Evolutionary conservation across 495 filamentous ascomycete genomes (phyloP).

Genomic region (Lepidopterella palustris): DNA sequence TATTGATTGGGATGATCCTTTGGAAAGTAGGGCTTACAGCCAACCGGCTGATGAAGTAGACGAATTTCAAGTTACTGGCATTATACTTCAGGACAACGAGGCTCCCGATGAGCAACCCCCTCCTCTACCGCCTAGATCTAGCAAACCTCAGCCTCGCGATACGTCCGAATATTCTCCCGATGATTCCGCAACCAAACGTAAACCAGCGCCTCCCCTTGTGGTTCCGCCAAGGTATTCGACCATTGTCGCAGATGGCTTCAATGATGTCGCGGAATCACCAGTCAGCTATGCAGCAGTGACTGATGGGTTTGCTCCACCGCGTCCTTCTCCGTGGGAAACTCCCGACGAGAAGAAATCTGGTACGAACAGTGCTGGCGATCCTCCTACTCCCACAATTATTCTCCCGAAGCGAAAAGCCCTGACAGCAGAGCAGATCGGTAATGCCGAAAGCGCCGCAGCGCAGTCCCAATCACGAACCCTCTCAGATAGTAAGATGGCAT

Average conservation of each 20-base stretch:
- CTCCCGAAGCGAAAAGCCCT: constrained; percentile 39
- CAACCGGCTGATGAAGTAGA: constrained; percentile 8
- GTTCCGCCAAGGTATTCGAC: constrained; percentile 35
- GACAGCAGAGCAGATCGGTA: constrained; percentile 32
- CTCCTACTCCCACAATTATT: constrained; percentile 27
- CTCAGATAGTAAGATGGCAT: constrained; percentile 14
- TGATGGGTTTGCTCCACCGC: constrained; percentile 32
- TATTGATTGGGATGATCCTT: constrained; percentile 38
- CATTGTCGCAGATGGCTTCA: constrained; percentile 17
- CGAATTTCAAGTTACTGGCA: constrained; percentile 29
- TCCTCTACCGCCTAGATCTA: constrained; percentile 30
- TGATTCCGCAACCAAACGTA: constrained; percentile 25
- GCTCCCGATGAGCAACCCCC: constrained; percentile 25
- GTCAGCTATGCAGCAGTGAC: constrained; percentile 28
- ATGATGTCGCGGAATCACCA: constrained; percentile 31
- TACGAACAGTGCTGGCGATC: constrained; percentile 22
- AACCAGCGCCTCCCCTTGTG: constrained; percentile 31
- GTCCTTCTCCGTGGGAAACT: constrained; percentile 2
- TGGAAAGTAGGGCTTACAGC: constrained; percentile 25
- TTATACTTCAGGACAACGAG: constrained; percentile 34
- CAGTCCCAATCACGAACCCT: constrained; percentile 12
- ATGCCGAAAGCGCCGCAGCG: constrained; percentile 20
- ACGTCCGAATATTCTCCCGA: constrained; percentile 6
- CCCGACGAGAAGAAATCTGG: constrained; percentile 24
- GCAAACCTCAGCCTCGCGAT: constrained; percentile 4